Base-by-base conservation (phyloP, 768 basidiomycete species). In the Tephrocybe sp. region DNA sequence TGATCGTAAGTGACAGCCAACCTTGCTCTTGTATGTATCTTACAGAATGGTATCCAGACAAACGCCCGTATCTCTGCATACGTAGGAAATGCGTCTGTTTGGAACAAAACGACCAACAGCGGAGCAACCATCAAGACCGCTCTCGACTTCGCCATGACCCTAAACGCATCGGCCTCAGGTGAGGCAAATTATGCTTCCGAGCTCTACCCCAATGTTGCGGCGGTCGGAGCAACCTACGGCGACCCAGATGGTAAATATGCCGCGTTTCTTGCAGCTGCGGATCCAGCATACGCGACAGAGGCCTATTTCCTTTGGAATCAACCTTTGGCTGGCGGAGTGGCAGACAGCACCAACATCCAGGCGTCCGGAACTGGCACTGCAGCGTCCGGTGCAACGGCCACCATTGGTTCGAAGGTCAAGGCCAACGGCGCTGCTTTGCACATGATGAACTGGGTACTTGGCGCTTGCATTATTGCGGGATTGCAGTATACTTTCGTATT, bases 101-200 rank as follows among this genome's bases (percentile, higher is more conserved):
- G 82, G 80, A 74, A 76, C 48, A 65, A 69, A 41, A 77, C 71
- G 8, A 78, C 82, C 10, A 64, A 54, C 13, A 61, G 63, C n/a
- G 79, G 80, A 22, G 68, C 78, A 1, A 83, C 75, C 17, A 85
- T 87, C 63, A 67, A 83, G 58, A 71, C 68, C 31, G 85, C 84
- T 14, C 66, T 82, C 44, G 78, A 86, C 65, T 82, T 71, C 55
- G 75, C 79, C 10, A 80, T 86, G 31, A 38, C 35, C 13, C 35
- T 33, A n/a, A 20, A 11, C 30, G 49, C 40, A 2, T 20, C 42
- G 1, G 16, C 39, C 19, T 42, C 43, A 22, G 60, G 60, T 2
- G 75, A 77, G 52, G 60, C 63, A 6, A 53, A 62, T n/a, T 72
- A 76, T 46, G 67, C 68, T 16, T 64, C 67, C 1, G 83, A 85